Base-by-base conservation (phyloP, 495 filamentous ascomycete species). In the Coniosporium apollinis region DNA sequence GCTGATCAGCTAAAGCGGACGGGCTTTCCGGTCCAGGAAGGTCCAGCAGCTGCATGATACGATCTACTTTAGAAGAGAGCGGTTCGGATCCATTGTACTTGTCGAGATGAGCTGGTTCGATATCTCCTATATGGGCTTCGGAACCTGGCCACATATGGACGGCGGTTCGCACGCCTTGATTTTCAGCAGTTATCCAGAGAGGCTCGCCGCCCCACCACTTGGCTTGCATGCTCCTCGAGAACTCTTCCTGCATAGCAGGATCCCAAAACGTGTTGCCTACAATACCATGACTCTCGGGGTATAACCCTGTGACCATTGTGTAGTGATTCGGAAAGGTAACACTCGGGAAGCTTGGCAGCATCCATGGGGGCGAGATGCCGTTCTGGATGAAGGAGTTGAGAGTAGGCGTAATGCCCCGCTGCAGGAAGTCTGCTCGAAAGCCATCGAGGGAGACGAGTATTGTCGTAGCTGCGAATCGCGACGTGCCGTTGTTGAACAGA, bases 121-220 rank as follows among this genome's bases (percentile, higher is more conserved):
- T 56, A 7, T 59, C 61, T 17, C 69, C 61, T 42, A 82, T 68
- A 44, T 81, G 74, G 1, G 82, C 84, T 55, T 96, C 91, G 14
- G 78, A 86, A 2, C 91, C 89, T 0, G 91, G 89, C 89, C 89
- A 99, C 89, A 99, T 99, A 51, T 96, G 91, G 19, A 96, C 74
- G 11, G 82, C 91, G 19, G 71, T 72, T 36, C 64, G 69, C 32
- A 93, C 60, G 4, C 74, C 74, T 35, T 74, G 69, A 22, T 74
- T 72, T 49, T 94, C 86, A 5, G 89, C 86, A 0, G 89, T 87
- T 22, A 76, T 73, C 89, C 89, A 99, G 28, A 99, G 58, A 0
- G 89, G 89, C 47, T 94, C 86, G 0, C 83, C 86, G 3, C 58
- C 65, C 35, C 63, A 62, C 89, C 91, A 99, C 45, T 86, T 78